phyloP scores from a whole-genome alignment of 352 stramenopile species.

The Phytophthora europaea region DNA sequence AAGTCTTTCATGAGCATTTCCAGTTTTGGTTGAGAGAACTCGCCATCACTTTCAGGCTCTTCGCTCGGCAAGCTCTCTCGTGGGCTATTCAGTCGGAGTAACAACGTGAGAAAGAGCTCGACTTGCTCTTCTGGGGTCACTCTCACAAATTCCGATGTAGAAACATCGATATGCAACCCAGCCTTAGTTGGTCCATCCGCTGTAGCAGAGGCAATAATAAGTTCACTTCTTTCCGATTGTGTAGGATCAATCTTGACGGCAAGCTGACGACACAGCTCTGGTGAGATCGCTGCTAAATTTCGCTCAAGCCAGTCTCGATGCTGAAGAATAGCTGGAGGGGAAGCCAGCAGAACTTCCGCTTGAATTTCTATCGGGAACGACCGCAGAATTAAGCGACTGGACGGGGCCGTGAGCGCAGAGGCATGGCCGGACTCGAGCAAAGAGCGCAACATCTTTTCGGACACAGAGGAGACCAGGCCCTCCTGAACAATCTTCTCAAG shows the following conservation, averaged over 20 bases:
- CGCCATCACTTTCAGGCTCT: conserved; percentile 12
- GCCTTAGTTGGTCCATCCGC: conserved; percentile 17
- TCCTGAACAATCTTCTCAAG: conserved; percentile 63
- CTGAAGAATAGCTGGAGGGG: conserved; percentile 56
- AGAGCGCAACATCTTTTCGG: conserved; percentile 41
- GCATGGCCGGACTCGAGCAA: conserved; percentile 59
- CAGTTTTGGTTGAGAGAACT: conserved; percentile 62
- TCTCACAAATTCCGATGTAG: conserved; percentile 57
- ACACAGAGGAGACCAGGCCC: conserved; percentile 58
- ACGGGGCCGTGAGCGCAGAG: conserved; percentile 44
- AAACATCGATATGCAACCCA: conserved; percentile 44
- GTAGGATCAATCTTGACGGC: conserved; percentile 58
- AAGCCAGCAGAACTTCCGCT: conserved; percentile 61
- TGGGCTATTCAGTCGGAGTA: conserved; percentile 66
- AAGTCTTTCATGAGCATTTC: conserved; percentile 67
- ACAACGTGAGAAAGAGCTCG: conserved; percentile 80
- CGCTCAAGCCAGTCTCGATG: conserved; percentile 83
- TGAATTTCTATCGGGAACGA: conserved; percentile 61
- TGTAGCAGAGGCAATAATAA: not conserved
- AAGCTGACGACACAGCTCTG: conserved; percentile 46
- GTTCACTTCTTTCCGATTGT: conserved; percentile 7
- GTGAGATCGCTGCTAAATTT: conserved; percentile 54
- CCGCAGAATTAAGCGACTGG: conserved; percentile 63
- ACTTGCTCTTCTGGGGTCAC: conserved; percentile 62
- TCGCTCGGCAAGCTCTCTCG: conserved; percentile 1